Evolutionary conservation across 352 stramenopile genomes (phyloP).

Genomic region (Phytopythium boreale): DNA sequence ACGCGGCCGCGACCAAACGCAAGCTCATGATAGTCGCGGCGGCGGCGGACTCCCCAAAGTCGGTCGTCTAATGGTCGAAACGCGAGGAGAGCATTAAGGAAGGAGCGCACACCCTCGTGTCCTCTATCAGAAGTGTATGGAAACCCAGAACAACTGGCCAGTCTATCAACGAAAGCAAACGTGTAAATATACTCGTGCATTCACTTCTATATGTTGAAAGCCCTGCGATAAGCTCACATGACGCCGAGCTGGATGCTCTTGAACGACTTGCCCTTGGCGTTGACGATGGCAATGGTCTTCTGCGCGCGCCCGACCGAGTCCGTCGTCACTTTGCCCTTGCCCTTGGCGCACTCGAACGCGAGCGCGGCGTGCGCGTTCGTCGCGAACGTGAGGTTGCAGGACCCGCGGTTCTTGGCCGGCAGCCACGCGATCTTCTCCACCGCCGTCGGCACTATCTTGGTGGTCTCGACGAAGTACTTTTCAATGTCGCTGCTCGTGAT

Average conservation of each 20-base stretch:
- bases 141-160: background rate
- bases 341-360: constrained; percentile 58
- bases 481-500: constrained; percentile 65
- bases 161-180: background rate
- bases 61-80: background rate
- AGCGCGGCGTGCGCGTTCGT: constrained; percentile 59
- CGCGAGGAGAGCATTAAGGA: no score
- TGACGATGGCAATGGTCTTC: constrained; percentile 68
- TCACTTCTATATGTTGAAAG: background rate
- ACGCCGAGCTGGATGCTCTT: constrained; percentile 58
- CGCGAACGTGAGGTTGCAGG: constrained; percentile 65
- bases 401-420: constrained; percentile 64
- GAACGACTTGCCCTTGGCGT: constrained; percentile 60
- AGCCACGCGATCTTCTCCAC: constrained; percentile 70
- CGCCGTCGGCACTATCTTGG: constrained; percentile 57
- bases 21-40: constrained; percentile 32
- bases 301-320: constrained; percentile 70
- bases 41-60: background rate
- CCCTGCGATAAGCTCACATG: constrained; percentile 14
- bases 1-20: constrained; percentile 70
- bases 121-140: background rate
- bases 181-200: constrained; percentile 3
- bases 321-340: constrained; percentile 29
- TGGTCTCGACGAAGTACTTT: constrained; percentile 56
- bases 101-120: no score